phyloP scores from a whole-genome alignment of 768 basidiomycete genomes.

The Lentinus brumalis region DNA sequence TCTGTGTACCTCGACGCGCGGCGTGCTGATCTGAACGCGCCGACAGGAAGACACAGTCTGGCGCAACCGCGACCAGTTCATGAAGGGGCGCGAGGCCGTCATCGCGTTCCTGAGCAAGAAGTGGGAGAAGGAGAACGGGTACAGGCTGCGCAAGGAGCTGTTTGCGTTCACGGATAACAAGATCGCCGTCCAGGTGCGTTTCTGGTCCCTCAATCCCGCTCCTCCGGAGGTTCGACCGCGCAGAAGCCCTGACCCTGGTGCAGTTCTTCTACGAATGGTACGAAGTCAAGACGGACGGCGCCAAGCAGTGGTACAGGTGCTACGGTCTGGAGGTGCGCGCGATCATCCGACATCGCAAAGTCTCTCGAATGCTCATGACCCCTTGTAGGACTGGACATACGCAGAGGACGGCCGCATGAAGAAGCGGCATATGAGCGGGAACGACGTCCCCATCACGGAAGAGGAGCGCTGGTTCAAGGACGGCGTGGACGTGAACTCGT shows the following conservation, averaged over 20 bases:
- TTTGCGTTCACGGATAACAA: conserved; percentile 55
- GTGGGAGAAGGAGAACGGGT: conserved; percentile 53
- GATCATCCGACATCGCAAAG: no score
- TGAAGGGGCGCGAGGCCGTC: conserved; percentile 45
- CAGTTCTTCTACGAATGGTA: conserved; percentile 50
- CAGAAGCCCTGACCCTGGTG: neutral
- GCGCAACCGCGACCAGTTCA: conserved; percentile 57
- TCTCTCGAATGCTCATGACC: no score
- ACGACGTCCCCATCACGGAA: conserved; percentile 46
- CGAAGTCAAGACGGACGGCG: conserved; percentile 40
- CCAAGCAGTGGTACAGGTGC: conserved; percentile 45
- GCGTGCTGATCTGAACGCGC: neutral
- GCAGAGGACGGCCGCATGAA: conserved; percentile 51
- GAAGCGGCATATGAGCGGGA: conserved; percentile 55
- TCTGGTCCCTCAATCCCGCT: no score
- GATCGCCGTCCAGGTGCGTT: conserved; percentile 52
- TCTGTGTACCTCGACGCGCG: neutral
- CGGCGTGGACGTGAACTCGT: conserved; percentile 41
- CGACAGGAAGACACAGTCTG: conserved; percentile 45
- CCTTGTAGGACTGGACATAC: conserved; percentile 55
- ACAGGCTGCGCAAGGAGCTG: conserved; percentile 53
- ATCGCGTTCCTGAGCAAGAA: conserved; percentile 50
- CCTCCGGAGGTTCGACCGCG: no score
- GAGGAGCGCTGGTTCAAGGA: conserved; percentile 56
- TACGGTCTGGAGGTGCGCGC: conserved; percentile 49